Evolutionary conservation across 1,139 yeast species (phyloP), one percentile per base, ranked within the genome.

Genomic region (Yamadazyma sp.): DNA sequence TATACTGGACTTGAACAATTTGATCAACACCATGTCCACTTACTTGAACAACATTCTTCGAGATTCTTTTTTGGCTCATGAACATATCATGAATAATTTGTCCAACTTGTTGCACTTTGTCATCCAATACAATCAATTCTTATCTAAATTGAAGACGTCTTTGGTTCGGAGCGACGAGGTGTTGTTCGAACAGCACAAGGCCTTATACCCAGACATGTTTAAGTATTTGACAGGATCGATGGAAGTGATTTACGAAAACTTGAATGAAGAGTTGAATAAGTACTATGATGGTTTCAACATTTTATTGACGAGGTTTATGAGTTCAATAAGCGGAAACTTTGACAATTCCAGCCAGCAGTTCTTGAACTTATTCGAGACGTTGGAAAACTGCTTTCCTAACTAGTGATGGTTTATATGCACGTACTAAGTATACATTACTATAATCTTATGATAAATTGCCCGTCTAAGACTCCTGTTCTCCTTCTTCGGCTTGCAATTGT

Each of bases 1-100:
- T 14, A 35, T 29, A 12, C 38, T 51, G n/a, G 80, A 81, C 26
- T 70, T 85, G 12, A 80, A 75, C 36, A 57, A 63, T 12, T 62
- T 86, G 25, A 72, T 73, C 46, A 63, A 61, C 16, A 65, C 65
- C 28, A 70, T 86, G 44, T 78, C 82, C 27, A 69, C 74, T 5
- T 82, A 76, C 50, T 62, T 87, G 44, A 85, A 82, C 52, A 76
- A 83, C 1, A 70, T 85, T 21, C 60, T 87, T 51, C 75, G 80
- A 46, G 87, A 83, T 46, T 78, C 89, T 18, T 70, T 86, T 54
- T 65, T 87, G 36, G 82, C 92, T 1, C 78, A 80, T 40, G 73
- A 77, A 18, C 73, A 70, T 34, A 61, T 85, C 35, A 64, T 85
- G 34, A 64, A 70, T 35, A 64, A 76, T 9, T 64, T 76, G 15